phyloP scores from a whole-genome alignment of 164 flowering plant species.

The Nymphaea colorata region DNA sequence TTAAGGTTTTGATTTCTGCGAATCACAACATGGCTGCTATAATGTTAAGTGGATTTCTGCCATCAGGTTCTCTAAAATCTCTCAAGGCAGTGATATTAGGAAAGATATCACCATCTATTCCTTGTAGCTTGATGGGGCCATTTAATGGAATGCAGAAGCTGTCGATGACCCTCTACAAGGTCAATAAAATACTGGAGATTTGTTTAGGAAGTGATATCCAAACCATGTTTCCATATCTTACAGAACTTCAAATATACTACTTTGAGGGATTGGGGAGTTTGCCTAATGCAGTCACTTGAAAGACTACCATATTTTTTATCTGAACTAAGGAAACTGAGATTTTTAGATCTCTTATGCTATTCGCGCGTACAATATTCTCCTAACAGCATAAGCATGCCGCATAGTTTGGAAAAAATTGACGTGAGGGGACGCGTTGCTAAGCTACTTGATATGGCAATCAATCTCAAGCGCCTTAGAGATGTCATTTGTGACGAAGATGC shows the following conservation, averaged over 20 bases:
- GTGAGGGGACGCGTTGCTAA: slow-evolving; percentile 56
- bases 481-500: slow-evolving; percentile 66
- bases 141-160: slow-evolving; percentile 33
- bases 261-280: slow-evolving; percentile 47
- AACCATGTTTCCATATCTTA: slow-evolving; percentile 39
- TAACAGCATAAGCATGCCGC: slow-evolving; percentile 30
- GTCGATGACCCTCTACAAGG: slow-evolving; percentile 50
- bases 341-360: slow-evolving; percentile 68
- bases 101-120: slow-evolving; percentile 32
- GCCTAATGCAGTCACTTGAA: slow-evolving; percentile 36
- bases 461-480: slow-evolving; percentile 23
- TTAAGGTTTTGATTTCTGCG: slow-evolving; percentile 43
- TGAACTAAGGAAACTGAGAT: slow-evolving; percentile 31
- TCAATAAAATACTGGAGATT: slow-evolving; percentile 7
- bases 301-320: slow-evolving; percentile 37
- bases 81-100: slow-evolving; percentile 72
- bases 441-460: slow-evolving; percentile 32
- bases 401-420: slow-evolving; percentile 57
- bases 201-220: background rate
- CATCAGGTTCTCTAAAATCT: slow-evolving; percentile 25
- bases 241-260: slow-evolving; percentile 59
- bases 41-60: slow-evolving; percentile 28
- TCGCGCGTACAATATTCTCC: slow-evolving; percentile 47
- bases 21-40: slow-evolving; percentile 32
- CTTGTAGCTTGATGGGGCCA: slow-evolving; percentile 17